phyloP scores from a whole-genome alignment of 2,329 filamentous ascomycete genomes.

The Fusarium sp. region DNA sequence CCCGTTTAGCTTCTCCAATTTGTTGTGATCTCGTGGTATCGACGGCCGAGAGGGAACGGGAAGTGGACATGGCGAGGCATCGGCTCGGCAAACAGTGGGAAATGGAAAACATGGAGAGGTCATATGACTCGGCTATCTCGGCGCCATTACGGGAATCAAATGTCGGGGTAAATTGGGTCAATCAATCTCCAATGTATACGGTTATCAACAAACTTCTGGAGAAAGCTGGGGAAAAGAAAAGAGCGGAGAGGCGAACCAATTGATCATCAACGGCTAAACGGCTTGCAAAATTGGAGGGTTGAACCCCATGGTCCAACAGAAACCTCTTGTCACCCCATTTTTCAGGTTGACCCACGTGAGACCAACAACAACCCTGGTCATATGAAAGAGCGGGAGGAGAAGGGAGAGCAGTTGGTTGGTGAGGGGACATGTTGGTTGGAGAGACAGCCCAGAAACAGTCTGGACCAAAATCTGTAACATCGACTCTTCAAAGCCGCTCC shows the following conservation, averaged over 20 bases:
- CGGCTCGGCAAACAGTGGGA: not conserved
- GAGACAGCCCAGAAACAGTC: not conserved
- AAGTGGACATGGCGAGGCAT: not conserved
- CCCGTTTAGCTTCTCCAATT: slow-evolving; percentile 34
- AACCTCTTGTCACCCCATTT: not conserved
- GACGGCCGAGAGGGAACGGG: slow-evolving; percentile 1
- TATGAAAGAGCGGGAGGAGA: not conserved
- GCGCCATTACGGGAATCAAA: not conserved
- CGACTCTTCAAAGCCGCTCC: slow-evolving; percentile 15
- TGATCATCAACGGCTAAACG: slow-evolving; percentile 11
- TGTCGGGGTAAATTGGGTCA: not conserved
- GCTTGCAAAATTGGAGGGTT: slow-evolving; percentile 21
- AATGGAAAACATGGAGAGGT: not conserved
- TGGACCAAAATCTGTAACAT: slow-evolving; percentile 12
- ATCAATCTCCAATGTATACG: slow-evolving; percentile 24
- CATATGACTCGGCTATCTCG: not conserved
- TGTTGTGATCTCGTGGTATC: not conserved
- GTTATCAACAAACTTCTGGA: slow-evolving; percentile 19
- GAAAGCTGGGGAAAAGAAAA: slow-evolving; percentile 21
- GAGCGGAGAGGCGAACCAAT: slow-evolving; percentile 23
- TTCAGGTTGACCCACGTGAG: slow-evolving; percentile 18
- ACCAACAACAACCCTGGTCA: not conserved
- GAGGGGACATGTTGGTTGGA: not conserved
- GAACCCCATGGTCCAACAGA: slow-evolving; percentile 6
- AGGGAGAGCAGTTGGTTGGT: not conserved